These are phyloP conservation scores for Zymoseptoria tritici DNA, from an alignment of 2,329 filamentous ascomycete species.

Conservation along the genomic window DNA sequence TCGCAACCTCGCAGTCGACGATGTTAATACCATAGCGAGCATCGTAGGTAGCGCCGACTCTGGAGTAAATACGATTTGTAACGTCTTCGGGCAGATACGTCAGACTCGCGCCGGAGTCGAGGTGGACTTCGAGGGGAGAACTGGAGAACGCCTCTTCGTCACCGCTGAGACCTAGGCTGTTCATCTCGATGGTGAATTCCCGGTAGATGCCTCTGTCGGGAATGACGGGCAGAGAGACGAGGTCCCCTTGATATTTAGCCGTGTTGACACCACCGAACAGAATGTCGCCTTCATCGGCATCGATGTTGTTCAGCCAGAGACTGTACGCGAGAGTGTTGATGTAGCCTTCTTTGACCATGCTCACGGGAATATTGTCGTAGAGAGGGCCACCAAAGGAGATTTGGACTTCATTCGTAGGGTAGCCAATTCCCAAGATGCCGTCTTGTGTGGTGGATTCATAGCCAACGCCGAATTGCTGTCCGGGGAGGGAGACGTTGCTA, in stretches of 20 bases:
- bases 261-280: conserved; percentile 77
- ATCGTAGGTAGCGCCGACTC: conserved; percentile 36
- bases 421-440: conserved; percentile 81
- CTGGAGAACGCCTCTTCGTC: conserved; percentile 36
- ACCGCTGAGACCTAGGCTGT: conserved; percentile 38
- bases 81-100: conserved; percentile 60
- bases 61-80: conserved; percentile 36
- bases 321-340: conserved; percentile 61
- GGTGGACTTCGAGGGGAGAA: conserved; percentile 40
- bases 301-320: conserved; percentile 54
- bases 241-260: conserved; percentile 58
- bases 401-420: conserved; percentile 68
- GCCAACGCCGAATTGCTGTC: conserved; percentile 66
- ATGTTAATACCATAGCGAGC: conserved; percentile 1
- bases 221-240: conserved; percentile 55
- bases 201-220: conserved; percentile 42
- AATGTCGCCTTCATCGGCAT: conserved; percentile 59
- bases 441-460: conserved; percentile 53
- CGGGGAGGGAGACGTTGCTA: conserved; percentile 45
- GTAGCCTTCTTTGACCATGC: conserved; percentile 54
- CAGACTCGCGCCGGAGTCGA: conserved; percentile 64
- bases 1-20: conserved; percentile 28
- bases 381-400: conserved; percentile 48
- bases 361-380: conserved; percentile 59
- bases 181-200: conserved; percentile 45